Base-by-base conservation (phyloP, 768 basidiomycete species). In the Mycena floridula region DNA sequence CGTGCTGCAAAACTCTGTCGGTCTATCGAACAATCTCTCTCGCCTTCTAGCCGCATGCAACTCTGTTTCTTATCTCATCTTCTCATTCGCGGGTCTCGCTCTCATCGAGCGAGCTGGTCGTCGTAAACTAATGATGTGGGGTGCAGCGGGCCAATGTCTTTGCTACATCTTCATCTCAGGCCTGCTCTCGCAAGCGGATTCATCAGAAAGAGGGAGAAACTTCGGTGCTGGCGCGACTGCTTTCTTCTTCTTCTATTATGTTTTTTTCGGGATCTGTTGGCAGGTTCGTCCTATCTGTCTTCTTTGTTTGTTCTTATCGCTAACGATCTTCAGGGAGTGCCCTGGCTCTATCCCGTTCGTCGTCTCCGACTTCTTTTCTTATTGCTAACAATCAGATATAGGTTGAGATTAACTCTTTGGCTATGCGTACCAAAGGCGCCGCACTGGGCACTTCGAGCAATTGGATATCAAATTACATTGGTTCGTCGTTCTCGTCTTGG, bases 251-350 rank as follows among this genome's bases (percentile, higher is more conserved):
- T 44, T 69, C 8, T 76, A 76, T 50, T 74, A 76, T 41, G 54
- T 76, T 1, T 73, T 72, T 57, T 76, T 74, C 51, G 72, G 72
- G 6, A 65, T 76, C 30, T 73, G 71, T 45, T 76, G 74, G 74
- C 74, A 74, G 69, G 72, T 70, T 40, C 53, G 59, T 39, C 11
- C 20, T 13, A 30, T 27, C 22, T 3, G 13, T 15, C 30, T 27
- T 40, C 5, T 13, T 30, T 22, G 32, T n/a, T 36, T 3, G 25
- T 26, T 4, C 11, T n/a, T 38, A 39, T 22, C 20, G 13, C 26
- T 42, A 13, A 40, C 35, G 21, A 37, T 12, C 23, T 7, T 25
- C 30, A 73, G 69, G 71, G 72, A 16, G 69, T 74, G 1, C 72
- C 72, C 1, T 73, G 73, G 73, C 50, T 76, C 43, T 74, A 74